Evolutionary conservation across 1,139 yeast species (phyloP), one percentile per base, ranked within the genome.

Genomic region (Geotrichum aggregatum): DNA sequence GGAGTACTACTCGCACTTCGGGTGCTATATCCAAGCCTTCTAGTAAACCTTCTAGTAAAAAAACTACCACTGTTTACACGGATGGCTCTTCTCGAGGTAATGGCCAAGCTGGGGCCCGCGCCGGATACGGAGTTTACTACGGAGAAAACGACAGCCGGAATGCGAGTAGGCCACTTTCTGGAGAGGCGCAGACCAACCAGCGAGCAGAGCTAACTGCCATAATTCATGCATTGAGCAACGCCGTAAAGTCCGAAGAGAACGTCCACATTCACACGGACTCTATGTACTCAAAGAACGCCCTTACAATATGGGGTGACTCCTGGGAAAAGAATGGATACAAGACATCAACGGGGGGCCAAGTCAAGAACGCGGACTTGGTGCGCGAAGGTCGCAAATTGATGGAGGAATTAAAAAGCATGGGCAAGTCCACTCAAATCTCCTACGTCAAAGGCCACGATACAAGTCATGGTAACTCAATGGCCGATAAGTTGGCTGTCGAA

Each of bases 401-500:
- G 14, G 53, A 69, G 14, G 58, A 65, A 0, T 60, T 67, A 21
- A 69, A 80, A 40, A 68, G 72, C 24, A 30, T 46, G 1, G 64
- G 63, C 1, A 51, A 57, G 2, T 46, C 59, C 10, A 74, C 84
- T 24, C 61, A 65, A 2, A 66, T 84, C 46, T 67, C 67, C 10
- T 82, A 92, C 72, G 94, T 87, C 3, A 72, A 71, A 50, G 96
- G 94, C 0, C 97, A 91, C 66, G 66, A 72, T 16, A 92, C 89
- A 0, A 66, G 71, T 44, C 65, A 62, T 16, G 96, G 96, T 0
- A 89, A 89, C 63, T 89, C 83, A 58, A 72, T 66, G 63, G 97
- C 97, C 0, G 96, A 91, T 65, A 61, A 65, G 43, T 71, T 89
- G 50, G 97, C 97, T 2, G 83, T 78, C 55, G 53, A 61, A 28